These are phyloP conservation scores for Hemileia vastatrix DNA, from an alignment of 1,284 basidiomycete genomes.

Conservation along the genomic window DNA sequence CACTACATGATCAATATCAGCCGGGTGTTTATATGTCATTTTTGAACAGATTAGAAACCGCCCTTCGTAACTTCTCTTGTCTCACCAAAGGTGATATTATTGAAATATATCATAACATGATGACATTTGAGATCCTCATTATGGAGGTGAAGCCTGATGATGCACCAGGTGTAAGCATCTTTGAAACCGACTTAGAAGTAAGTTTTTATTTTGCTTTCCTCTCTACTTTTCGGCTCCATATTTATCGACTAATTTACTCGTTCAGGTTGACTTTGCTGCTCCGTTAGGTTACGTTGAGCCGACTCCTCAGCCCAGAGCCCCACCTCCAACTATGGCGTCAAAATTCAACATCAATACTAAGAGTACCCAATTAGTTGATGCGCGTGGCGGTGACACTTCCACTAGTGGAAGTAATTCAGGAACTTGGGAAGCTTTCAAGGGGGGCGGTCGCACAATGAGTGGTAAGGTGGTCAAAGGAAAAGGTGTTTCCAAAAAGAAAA, in stretches of 20 bases:
- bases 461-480: constrained; percentile 87
- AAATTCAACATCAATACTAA: constrained; percentile 81
- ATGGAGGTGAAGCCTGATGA: constrained; percentile 81
- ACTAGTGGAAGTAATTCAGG: constrained; percentile 27
- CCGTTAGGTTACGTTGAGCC: constrained; percentile 72
- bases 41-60: constrained; percentile 70
- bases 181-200: constrained; percentile 93
- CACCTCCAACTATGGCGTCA: constrained; percentile 86
- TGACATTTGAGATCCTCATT: constrained; percentile 87
- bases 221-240: constrained; percentile 55
- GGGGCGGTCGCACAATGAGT: constrained; percentile 73
- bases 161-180: constrained; percentile 74
- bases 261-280: constrained; percentile 53
- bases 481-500: constrained; percentile 69
- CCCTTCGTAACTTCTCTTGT: constrained; percentile 79
- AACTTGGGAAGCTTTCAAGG: constrained; percentile 80
- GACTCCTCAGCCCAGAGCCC: constrained; percentile 65
- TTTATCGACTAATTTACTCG: no score
- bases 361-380: constrained; percentile 43
- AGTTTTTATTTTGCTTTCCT: constrained; percentile 45
- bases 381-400: constrained; percentile 31
- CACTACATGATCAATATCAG: no score
- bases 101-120: constrained; percentile 52
- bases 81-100: constrained; percentile 48
- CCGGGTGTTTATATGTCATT: constrained; percentile 7